Evolutionary conservation across 2,329 filamentous ascomycete genomes (phyloP).

Genomic region (Neospermospora avenae): DNA sequence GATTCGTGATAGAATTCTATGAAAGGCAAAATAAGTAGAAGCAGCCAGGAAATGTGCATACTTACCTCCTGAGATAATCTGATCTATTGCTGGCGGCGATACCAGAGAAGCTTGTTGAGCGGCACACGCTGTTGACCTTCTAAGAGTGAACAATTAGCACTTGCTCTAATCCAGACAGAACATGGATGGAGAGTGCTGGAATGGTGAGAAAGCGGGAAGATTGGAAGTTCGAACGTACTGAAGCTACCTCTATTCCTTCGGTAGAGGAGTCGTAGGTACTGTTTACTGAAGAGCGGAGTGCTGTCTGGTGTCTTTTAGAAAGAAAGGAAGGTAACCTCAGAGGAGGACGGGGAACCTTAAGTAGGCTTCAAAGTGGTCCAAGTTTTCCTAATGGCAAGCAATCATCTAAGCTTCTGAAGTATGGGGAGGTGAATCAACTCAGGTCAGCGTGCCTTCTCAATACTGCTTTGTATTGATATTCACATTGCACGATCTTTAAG

Average conservation of each 20-base stretch:
- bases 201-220: no score
- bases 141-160: no score
- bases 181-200: no score
- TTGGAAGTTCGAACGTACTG: no score
- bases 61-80: neutral
- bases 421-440: neutral
- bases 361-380: neutral
- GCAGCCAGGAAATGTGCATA: neutral
- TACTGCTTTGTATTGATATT: neutral
- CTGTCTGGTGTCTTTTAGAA: neutral
- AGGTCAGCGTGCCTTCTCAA: neutral
- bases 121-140: no score
- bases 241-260: no score
- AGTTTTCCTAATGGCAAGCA: neutral
- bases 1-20: neutral
- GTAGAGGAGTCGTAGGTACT: no score
- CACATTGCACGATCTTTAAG: no score
- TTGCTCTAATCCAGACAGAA: no score
- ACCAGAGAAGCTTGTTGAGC: no score
- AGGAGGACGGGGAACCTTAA: neutral
- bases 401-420: neutral
- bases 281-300: neutral
- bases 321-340: neutral
- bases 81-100: no score
- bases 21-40: neutral